These are phyloP conservation scores for Rhododendron ferrugineum DNA, from an alignment of 148 eudicot species.

Conservation along the genomic window DNA sequence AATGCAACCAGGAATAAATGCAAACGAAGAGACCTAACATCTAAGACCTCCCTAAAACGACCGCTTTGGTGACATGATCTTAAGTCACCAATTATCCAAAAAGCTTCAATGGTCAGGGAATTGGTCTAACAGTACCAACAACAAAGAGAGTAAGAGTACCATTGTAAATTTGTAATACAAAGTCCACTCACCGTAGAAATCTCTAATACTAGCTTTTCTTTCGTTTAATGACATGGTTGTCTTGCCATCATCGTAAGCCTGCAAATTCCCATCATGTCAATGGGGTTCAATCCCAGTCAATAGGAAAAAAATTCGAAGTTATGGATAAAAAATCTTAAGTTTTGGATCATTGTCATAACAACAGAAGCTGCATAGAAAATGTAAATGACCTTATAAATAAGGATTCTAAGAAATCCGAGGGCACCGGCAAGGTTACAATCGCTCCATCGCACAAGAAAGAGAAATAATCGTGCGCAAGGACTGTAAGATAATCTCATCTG, in stretches of 20 bases:
- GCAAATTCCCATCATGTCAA: slow-evolving; percentile 26
- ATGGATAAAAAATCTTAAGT: neutral
- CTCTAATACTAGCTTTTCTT: slow-evolving; percentile 69
- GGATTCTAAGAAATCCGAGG: slow-evolving; percentile 75
- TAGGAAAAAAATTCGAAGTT: neutral
- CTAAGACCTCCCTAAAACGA: neutral
- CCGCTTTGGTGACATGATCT: neutral
- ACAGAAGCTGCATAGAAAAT: neutral
- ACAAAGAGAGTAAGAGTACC: neutral
- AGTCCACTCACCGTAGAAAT: slow-evolving; percentile 68
- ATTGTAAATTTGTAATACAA: neutral
- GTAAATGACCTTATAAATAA: slow-evolving; percentile 53
- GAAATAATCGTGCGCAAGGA: slow-evolving; percentile 63
- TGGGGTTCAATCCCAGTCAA: neutral
- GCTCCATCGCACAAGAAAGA: slow-evolving; percentile 84
- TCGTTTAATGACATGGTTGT: slow-evolving; percentile 66
- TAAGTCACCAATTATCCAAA: neutral
- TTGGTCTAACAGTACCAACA: neutral
- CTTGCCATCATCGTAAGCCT: slow-evolving; percentile 77
- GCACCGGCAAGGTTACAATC: slow-evolving; percentile 86
- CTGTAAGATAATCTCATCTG: slow-evolving; percentile 89
- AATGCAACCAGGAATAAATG: neutral
- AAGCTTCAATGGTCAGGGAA: neutral
- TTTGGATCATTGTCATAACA: neutral
- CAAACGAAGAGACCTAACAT: neutral